Base-by-base conservation (phyloP, 345 rosid species). In the Populus euphratica region DNA sequence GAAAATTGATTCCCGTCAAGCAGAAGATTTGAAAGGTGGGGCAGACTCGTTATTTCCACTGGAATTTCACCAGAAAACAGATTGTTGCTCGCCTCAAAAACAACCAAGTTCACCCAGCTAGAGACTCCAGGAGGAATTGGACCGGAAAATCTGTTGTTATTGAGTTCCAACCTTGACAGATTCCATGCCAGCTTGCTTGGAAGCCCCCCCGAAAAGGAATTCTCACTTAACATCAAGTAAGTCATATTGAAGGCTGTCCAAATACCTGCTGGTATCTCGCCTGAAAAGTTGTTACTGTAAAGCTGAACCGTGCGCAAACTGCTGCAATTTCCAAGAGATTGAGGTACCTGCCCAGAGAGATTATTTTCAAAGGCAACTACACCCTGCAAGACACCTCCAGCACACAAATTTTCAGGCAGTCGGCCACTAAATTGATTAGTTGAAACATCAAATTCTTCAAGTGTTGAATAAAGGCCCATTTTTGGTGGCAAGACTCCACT, bases 131-230 rank as follows among this genome's bases (percentile, higher is more conserved):
- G 44, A 2, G 96, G 99, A 75, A 96, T 90, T 77, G 82, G 86
- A 49, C 99, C 99, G 0, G 92, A 89, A 77, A 96, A 92, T 20
- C 21, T 43, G 78, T 96, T 96, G 89, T 90, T 81, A 69, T 86
- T 87, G 17, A 93, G 85, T 74, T 96, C 96, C 64, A 93, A 74
- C 54, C 94, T 87, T 2, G 94, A 72, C 72, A 96, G 47, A 82
- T 93, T 92, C 96, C 88, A 75, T 14, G 93, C 92, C 41, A 88
- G 31, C 4, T 63, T 72, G 77, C 80, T 82, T 3, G 99, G 94
- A 75, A 93, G 87, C 16, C 31, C 73, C 8, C 99, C 99, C 17
- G 93, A 90, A 80, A 93, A 85, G 2, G 83, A 85, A 73, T 96
- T 96, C 76, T 86, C 73, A 72, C 94, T 88, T 49, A 96, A 69